A percentile compares a stretch with the other conserved stretches of the same genome.
Evolutionary conservation across 371 early-diverging fungal genomes (phyloP).

Genomic region (Lichtheimia corymbifera): DNA sequence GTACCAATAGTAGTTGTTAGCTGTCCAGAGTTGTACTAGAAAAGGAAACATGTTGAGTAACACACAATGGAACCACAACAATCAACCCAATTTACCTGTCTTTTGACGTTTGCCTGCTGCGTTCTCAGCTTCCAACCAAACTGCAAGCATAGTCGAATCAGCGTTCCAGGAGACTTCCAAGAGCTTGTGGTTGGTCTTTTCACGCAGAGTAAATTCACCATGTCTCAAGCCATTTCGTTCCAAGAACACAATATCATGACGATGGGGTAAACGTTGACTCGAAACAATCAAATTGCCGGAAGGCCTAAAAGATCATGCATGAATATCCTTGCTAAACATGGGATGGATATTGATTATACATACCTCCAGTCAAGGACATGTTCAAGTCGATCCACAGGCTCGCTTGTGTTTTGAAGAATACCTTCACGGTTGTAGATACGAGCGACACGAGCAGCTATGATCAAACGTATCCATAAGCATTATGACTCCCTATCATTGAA

Average conservation of each 20-base stretch:
- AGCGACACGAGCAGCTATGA: conserved; percentile 62
- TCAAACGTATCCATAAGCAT: too few relatives aligned
- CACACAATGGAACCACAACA: conserved; percentile 81
- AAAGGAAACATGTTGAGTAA: conserved; percentile 59
- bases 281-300: conserved; percentile 88
- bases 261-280: conserved; percentile 78
- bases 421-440: conserved; percentile 89
- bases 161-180: conserved; percentile 82
- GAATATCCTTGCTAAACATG: neutral
- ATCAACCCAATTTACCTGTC: conserved; percentile 21
- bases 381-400: conserved; percentile 80
- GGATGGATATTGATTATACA: neutral
- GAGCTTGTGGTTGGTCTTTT: conserved; percentile 41
- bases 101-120: conserved; percentile 27
- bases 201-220: conserved; percentile 87
- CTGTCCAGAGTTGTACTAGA: conserved; percentile 87
- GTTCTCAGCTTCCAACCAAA: conserved; percentile 56
- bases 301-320: conserved; percentile 53
- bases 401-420: conserved; percentile 77
- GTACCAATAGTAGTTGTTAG: conserved; percentile 95
- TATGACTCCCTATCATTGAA: neutral
- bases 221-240: conserved; percentile 95
- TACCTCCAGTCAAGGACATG: conserved; percentile 81
- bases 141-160: conserved; percentile 86
- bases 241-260: conserved; percentile 89